phyloP scores from a whole-genome alignment of 2,329 filamentous ascomycete species.

The Volutella citrinella region DNA sequence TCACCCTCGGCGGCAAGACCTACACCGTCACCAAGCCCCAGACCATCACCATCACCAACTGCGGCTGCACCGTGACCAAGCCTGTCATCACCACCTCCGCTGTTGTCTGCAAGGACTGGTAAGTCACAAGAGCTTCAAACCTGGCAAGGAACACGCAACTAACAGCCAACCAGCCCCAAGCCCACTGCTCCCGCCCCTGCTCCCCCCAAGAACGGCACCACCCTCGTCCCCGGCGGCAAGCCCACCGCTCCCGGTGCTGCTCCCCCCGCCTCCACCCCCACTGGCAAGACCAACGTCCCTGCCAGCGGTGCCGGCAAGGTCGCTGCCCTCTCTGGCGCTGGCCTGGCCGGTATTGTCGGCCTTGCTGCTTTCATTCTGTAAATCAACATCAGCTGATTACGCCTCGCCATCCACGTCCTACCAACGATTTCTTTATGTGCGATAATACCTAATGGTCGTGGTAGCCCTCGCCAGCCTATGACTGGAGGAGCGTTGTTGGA shows the following conservation, averaged over 20 bases:
- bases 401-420: slow-evolving; percentile 34
- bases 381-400: slow-evolving; percentile 40
- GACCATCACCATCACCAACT: slow-evolving; percentile 69
- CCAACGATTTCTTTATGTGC: slow-evolving; percentile 40
- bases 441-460: slow-evolving; percentile 38
- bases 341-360: slow-evolving; percentile 58
- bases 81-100: slow-evolving; percentile 51
- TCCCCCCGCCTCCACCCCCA: slow-evolving; percentile 27
- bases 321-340: slow-evolving; percentile 55
- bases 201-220: slow-evolving; percentile 34
- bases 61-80: slow-evolving; percentile 66
- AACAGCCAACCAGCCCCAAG: no score
- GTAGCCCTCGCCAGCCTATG: slow-evolving; percentile 36
- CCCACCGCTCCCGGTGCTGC: slow-evolving; percentile 23
- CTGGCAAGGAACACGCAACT: slow-evolving; percentile 11
- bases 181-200: slow-evolving; percentile 19
- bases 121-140: slow-evolving; percentile 22
- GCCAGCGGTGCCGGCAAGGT: slow-evolving; percentile 56
- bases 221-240: slow-evolving; percentile 19
- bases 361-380: slow-evolving; percentile 58
- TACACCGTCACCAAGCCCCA: slow-evolving; percentile 69
- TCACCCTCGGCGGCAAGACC: slow-evolving; percentile 63
- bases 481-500: slow-evolving; percentile 34
- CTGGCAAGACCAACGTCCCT: slow-evolving; percentile 37
- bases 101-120: slow-evolving; percentile 55